Percentiles rank a stretch among this genome's conserved stretches.
Evolutionary conservation across 1,284 basidiomycete genomes (phyloP).

Genomic region (Ceratorhiza oryzae-sativae): DNA sequence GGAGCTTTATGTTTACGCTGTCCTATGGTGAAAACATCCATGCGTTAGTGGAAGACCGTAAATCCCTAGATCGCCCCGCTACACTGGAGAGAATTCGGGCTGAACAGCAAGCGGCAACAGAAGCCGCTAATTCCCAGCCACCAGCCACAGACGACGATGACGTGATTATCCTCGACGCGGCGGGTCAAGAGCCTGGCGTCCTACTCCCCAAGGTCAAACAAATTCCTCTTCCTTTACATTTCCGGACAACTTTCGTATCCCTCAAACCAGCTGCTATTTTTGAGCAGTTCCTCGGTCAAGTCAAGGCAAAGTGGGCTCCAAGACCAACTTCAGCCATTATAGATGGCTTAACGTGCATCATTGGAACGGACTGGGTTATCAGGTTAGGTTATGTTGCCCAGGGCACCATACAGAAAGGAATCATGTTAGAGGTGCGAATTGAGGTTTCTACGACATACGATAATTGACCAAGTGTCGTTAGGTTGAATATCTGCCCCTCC

Average conservation of each 20-base stretch:
- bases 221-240: constrained; percentile 29
- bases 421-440: constrained; percentile 23
- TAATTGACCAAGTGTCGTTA: background rate
- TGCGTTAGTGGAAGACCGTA: constrained; percentile 34
- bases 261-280: constrained; percentile 27
- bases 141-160: constrained; percentile 29
- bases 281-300: constrained; percentile 35
- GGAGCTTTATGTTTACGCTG: constrained; percentile 30
- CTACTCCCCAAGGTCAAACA: constrained; percentile 12
- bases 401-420: constrained; percentile 22
- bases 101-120: constrained; percentile 21
- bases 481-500: constrained; percentile 31
- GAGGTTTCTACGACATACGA: background rate
- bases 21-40: constrained; percentile 32
- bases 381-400: constrained; percentile 15
- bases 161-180: constrained; percentile 32
- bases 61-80: constrained; percentile 33
- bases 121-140: constrained; percentile 8
- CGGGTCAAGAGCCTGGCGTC: constrained; percentile 33
- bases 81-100: constrained; percentile 27
- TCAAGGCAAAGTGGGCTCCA: constrained; percentile 38
- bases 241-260: constrained; percentile 37
- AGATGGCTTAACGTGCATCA: constrained; percentile 25
- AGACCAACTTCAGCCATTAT: constrained; percentile 14
- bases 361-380: constrained; percentile 31